Conservation (phyloP, 2,329 filamentous ascomycete genomes). For the Neophaeococcomyces aloes region DNA sequence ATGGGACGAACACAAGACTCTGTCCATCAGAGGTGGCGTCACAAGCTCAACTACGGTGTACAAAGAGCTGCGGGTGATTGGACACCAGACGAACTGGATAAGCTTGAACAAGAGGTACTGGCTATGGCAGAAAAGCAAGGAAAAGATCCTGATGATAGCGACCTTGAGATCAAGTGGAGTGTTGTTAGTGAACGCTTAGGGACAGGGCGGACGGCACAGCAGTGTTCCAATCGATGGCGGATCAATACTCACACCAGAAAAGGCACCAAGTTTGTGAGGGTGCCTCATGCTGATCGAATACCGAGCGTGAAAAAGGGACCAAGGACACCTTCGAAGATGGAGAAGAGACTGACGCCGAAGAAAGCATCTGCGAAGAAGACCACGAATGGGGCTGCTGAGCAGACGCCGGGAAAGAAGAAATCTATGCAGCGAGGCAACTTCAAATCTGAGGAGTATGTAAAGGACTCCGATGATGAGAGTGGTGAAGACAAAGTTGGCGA, state of each 20-base stretch:
- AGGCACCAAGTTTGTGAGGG: slow-evolving; percentile 13
- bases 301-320: slow-evolving; percentile 4
- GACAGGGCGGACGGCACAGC: slow-evolving; percentile 17
- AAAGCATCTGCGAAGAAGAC: not conserved
- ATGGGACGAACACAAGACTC: slow-evolving; percentile 32
- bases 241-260: slow-evolving; percentile 13
- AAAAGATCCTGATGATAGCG: slow-evolving; percentile 25
- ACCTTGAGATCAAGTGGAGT: slow-evolving; percentile 17
- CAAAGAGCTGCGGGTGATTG: slow-evolving; percentile 30
- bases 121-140: slow-evolving; percentile 14
- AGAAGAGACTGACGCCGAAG: slow-evolving; percentile 9
- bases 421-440: slow-evolving; percentile 3
- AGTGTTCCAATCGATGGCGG: slow-evolving; percentile 22
- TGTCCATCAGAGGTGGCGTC: slow-evolving; percentile 35
- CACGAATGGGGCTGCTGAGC: not conserved
- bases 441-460: slow-evolving; percentile 9
- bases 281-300: slow-evolving; percentile 11
- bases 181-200: slow-evolving; percentile 19
- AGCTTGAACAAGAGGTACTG: slow-evolving; percentile 22
- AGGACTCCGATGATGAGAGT: slow-evolving; percentile 14
- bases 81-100: slow-evolving; percentile 26
- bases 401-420: not conserved
- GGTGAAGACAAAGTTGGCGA: slow-evolving; percentile 3
- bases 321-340: slow-evolving; percentile 17
- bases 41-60: slow-evolving; percentile 29